Percentiles rank a stretch among this genome's conserved stretches.
phyloP scores from a whole-genome alignment of 2,329 filamentous ascomycete species.

The Paecilomyces variotii region DNA sequence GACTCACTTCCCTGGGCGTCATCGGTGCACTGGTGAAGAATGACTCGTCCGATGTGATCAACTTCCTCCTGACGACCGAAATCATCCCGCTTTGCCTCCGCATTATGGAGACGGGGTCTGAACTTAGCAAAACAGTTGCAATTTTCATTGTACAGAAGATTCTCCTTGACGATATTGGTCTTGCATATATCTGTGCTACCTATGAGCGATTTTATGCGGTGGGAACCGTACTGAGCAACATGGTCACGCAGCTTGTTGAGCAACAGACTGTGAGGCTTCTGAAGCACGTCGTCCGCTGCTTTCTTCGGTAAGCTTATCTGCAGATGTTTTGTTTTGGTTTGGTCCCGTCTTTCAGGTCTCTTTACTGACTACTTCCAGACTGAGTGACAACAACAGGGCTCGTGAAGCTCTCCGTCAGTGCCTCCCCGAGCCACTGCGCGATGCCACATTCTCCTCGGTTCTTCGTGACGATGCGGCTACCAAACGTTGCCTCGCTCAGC shows the following conservation, averaged over 20 bases:
- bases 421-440: slow-evolving; percentile 93
- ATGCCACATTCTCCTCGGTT: slow-evolving; percentile 94
- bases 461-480: slow-evolving; percentile 95
- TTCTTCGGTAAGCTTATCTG: slow-evolving; percentile 64
- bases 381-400: slow-evolving; percentile 93
- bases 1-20: slow-evolving; percentile 88
- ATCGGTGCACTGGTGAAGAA: slow-evolving; percentile 98
- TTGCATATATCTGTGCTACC: slow-evolving; percentile 97
- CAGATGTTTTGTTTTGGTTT: not conserved
- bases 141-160: slow-evolving; percentile 99
- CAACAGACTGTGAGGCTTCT: slow-evolving; percentile 92
- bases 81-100: slow-evolving; percentile 95
- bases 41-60: slow-evolving; percentile 96
- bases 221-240: slow-evolving; percentile 93
- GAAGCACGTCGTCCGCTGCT: slow-evolving; percentile 96
- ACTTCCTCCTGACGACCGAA: slow-evolving; percentile 95
- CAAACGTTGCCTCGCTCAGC: slow-evolving; percentile 93
- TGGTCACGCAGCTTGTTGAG: slow-evolving; percentile 96
- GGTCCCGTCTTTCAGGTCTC: not conserved
- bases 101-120: slow-evolving; percentile 98
- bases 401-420: slow-evolving; percentile 93
- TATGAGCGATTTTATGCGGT: slow-evolving; percentile 98
- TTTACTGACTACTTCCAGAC: slow-evolving; percentile 40
- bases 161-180: slow-evolving; percentile 85
- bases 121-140: slow-evolving; percentile 96